These are phyloP conservation scores for Taphrina populina DNA, from an alignment of 1,139 yeast species.

Conservation along the genomic window DNA sequence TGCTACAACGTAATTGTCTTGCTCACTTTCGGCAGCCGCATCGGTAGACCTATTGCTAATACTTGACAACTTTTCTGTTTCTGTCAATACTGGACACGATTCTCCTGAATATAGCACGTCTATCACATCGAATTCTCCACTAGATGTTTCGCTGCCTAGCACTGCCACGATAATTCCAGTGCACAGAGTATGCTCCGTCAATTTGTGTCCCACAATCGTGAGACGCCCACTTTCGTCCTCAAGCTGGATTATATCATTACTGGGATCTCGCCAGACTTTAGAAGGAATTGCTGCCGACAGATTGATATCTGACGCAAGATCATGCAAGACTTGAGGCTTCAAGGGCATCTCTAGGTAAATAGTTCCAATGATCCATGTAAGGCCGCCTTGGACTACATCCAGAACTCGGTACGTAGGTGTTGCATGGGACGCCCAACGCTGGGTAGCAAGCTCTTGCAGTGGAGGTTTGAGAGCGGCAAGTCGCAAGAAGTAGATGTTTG, in stretches of 20 bases:
- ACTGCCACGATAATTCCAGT: slow-evolving; percentile 87
- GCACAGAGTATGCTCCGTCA: slow-evolving; percentile 58
- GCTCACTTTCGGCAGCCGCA: no score
- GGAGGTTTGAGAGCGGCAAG: slow-evolving; percentile 56
- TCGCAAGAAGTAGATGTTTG: slow-evolving; percentile 68
- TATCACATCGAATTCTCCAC: slow-evolving; percentile 81
- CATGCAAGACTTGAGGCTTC: slow-evolving; percentile 80
- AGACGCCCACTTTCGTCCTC: slow-evolving; percentile 96
- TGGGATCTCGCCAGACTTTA: slow-evolving; percentile 48
- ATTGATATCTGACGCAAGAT: slow-evolving; percentile 55
- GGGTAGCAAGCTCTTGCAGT: slow-evolving; percentile 53
- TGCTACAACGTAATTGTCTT: slow-evolving; percentile 54
- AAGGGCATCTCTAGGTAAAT: slow-evolving; percentile 77
- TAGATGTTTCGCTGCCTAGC: slow-evolving; percentile 77
- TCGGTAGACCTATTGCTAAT: slow-evolving; percentile 36
- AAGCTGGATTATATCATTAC: slow-evolving; percentile 62
- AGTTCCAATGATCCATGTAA: slow-evolving; percentile 91
- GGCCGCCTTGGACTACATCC: slow-evolving; percentile 66
- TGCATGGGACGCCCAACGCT: slow-evolving; percentile 50
- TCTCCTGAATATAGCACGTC: slow-evolving; percentile 75
- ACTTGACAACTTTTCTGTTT: neutral
- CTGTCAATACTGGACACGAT: no score
- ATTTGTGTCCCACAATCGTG: slow-evolving; percentile 62
- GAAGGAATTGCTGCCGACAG: slow-evolving; percentile 27
- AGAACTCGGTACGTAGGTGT: slow-evolving; percentile 62